Percentiles rank a stretch among this genome's conserved stretches.
Evolutionary conservation across 2,329 filamentous ascomycete species (phyloP).

Genomic region (Aspergillus versicolor): DNA sequence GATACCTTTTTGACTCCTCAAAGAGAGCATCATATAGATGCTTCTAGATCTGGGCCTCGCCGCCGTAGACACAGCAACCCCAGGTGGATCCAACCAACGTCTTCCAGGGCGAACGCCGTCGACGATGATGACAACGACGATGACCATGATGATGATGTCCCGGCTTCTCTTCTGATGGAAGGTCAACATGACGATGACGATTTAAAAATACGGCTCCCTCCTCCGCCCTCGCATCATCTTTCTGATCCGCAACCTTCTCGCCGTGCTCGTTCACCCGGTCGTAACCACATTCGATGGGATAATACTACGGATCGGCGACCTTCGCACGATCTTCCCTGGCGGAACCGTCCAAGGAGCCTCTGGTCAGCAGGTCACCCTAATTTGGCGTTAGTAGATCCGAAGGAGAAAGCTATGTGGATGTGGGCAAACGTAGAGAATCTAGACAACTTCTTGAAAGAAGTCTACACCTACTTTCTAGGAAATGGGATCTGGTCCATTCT

Average conservation of each 20-base stretch:
- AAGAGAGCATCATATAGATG: slow-evolving; percentile 16
- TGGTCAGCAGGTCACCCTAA: slow-evolving; percentile 33
- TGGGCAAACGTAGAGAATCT: slow-evolving; percentile 91
- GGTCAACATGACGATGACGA: slow-evolving; percentile 42
- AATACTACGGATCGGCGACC: slow-evolving; percentile 47
- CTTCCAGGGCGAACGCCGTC: slow-evolving; percentile 42
- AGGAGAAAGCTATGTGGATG: slow-evolving; percentile 82
- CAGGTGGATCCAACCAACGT: slow-evolving; percentile 31
- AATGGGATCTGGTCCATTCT: slow-evolving; percentile 85
- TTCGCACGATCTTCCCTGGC: slow-evolving; percentile 21
- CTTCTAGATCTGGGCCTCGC: slow-evolving; percentile 20
- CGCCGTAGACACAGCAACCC: slow-evolving; percentile 30
- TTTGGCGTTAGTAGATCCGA: slow-evolving; percentile 54
- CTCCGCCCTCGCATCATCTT: slow-evolving; percentile 29
- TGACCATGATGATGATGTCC: slow-evolving; percentile 60
- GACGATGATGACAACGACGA: slow-evolving; percentile 56
- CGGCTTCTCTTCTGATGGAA: slow-evolving; percentile 62
- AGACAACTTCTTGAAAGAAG: slow-evolving; percentile 80
- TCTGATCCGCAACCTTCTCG: slow-evolving; percentile 24
- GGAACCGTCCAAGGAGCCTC: slow-evolving; percentile 20
- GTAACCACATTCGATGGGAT: slow-evolving; percentile 52
- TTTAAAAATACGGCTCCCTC: slow-evolving; percentile 39
- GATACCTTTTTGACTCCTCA: slow-evolving; percentile 37
- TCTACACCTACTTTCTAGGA: slow-evolving; percentile 82
- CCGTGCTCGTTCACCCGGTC: slow-evolving; percentile 44